Base-by-base conservation (phyloP, 495 filamentous ascomycete species). In the Diplogelasinospora grovesii region DNA sequence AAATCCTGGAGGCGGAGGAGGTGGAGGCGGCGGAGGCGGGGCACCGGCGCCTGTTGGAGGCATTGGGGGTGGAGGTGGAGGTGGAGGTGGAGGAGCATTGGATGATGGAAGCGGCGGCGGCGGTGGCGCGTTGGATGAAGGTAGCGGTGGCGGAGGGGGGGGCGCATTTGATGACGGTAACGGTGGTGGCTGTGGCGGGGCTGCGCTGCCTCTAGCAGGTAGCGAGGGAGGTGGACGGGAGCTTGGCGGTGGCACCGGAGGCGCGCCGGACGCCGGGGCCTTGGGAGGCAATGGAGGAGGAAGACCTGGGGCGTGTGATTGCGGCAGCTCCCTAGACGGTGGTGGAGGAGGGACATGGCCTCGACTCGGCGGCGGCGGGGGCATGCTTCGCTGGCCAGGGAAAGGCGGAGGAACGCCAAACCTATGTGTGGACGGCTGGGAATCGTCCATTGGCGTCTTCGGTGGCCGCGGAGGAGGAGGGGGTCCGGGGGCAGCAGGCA, bases 321-420 rank as follows among this genome's bases (percentile, higher is more conserved):
- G 54, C 47, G 53, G 41, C 10, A 57, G 41, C n/a, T 75, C 73
- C 45, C 78, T 71, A 15, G 66, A 47, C 19, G 83, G 84, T 11
- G 82, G 80, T 9, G 83, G 78, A 1, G 82, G 83, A 36, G 81
- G 79, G 9, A 73, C 67, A 18, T 80, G 61, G 25, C 74, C 78
- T 13, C 85, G 79, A 50, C 69, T 78, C 39, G 87, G 88, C 16
- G 87, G 82, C 40, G 84, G 81, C 11, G 88, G 86, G 21, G 85
- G 85, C 16, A 74, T 57, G 36, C 76, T 78, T 37, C 82, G 69
- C 48, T 83, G 78, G 25, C 83, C 82, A 36, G 74, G 63, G 56
- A 95, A 95, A 15, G 85, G 81, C 13, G 90, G 90, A 21, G 92
- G 88, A 10, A 96, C 88, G 15, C 73, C 77, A 56, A 84, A 86